phyloP scores from a whole-genome alignment of 352 stramenopile species.

The Phytophthora ohioensis region DNA sequence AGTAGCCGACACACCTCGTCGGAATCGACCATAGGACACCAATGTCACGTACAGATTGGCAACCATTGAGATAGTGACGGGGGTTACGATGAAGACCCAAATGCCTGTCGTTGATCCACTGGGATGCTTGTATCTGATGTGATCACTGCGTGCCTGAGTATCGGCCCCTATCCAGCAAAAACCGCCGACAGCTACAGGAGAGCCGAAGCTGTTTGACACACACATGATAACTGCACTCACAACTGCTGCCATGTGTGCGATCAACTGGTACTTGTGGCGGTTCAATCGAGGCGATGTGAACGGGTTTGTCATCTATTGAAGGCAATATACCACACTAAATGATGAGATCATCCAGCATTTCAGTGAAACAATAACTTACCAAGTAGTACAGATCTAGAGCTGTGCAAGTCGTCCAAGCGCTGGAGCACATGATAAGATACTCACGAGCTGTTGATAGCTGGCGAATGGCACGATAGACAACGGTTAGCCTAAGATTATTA shows the following conservation, averaged over 20 bases:
- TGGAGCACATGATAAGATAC: slow-evolving; percentile 83
- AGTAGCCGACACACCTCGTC: slow-evolving; percentile 65
- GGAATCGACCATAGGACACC: slow-evolving; percentile 69
- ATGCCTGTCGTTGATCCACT: slow-evolving; percentile 50
- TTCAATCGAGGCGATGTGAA: slow-evolving; percentile 83
- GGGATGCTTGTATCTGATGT: slow-evolving; percentile 40
- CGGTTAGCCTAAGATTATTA: not conserved
- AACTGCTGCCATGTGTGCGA: slow-evolving; percentile 52
- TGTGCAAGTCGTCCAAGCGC: slow-evolving; percentile 74
- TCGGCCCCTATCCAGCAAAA: slow-evolving; percentile 81
- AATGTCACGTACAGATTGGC: slow-evolving; percentile 77
- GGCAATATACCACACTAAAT: not conserved
- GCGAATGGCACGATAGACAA: not conserved
- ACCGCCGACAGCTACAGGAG: slow-evolving; percentile 64
- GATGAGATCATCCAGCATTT: too few species aligned
- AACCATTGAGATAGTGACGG: slow-evolving; percentile 56
- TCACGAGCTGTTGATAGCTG: slow-evolving; percentile 72
- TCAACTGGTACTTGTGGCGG: slow-evolving; percentile 69
- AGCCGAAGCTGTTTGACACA: slow-evolving; percentile 61
- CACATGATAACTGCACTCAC: slow-evolving; percentile 57
- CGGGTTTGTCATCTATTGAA: slow-evolving; percentile 73
- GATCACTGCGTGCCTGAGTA: slow-evolving; percentile 35
- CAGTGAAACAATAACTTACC: slow-evolving; percentile 29
- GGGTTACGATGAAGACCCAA: slow-evolving; percentile 77
- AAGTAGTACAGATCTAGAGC: slow-evolving; percentile 78